Base-by-base conservation (phyloP, 1,284 basidiomycete genomes). In the Microbotryum intermedium region DNA sequence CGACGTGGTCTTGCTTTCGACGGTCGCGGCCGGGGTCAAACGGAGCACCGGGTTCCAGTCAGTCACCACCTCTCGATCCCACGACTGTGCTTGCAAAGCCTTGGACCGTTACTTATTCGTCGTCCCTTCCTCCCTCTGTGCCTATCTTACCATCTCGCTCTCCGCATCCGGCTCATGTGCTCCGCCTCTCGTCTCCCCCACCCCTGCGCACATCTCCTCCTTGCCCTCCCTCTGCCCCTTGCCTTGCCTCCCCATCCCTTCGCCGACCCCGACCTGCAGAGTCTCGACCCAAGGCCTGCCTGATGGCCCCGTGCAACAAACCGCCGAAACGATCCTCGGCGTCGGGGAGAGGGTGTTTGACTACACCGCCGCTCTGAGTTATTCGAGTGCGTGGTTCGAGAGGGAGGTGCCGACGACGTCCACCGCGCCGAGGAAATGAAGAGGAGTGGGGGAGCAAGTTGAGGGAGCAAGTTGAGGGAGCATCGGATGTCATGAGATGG, bases 1-100 rank as follows among this genome's bases (percentile, higher is more conserved):
- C 57, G 94, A 97, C 73, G 88, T 87, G 26, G 81, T 90, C 57
- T 80, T 97, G 49, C 68, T 97, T 56, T 92, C 90, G 20, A 90
- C 93, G 11, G 81, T 97, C 11, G 77, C 94, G 25, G 93, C 93
- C 42, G 94, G 94, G 42, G 85, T 98, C 68, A 87, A 87, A 76
- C 84, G 89, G 66, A 86, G 90, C 30, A 92, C 86, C 61, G 91
- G 91, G 42, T 90, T 90, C 77, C 77, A 82, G 91, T 94, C 74
- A 76, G 89, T 85, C 21, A n/a, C 48, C 34, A 39, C 6, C 10
- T 23, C 20, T 26, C 39, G 9, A 11, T 16, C 2, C 48, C 23
- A 18, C 42, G 20, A 54, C 8, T 20, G 18, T 11, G 25, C 45
- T 21, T 46, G 5, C 4, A 46, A 5, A 43, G 42, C 18, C 42